These are phyloP conservation scores for Aspergillus spinulosporus DNA, from an alignment of 2,329 filamentous ascomycete species.

Conservation along the genomic window DNA sequence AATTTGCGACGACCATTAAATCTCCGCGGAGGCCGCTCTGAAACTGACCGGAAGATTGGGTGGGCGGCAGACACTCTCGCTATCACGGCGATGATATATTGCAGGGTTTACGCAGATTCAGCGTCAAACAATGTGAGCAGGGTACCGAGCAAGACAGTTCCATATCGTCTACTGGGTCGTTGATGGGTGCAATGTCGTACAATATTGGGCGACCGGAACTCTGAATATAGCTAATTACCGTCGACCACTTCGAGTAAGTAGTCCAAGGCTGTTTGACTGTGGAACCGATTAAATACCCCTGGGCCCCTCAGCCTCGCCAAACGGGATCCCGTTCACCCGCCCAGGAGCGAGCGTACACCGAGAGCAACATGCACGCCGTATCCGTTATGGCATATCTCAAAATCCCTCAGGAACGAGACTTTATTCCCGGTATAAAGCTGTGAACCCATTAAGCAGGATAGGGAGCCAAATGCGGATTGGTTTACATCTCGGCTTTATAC, in stretches of 20 bases:
- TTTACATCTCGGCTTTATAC: neutral
- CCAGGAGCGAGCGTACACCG: constrained; percentile 27
- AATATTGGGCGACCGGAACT: neutral
- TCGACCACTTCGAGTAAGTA: neutral
- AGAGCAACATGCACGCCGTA: constrained; percentile 20
- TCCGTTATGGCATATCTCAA: constrained; percentile 23
- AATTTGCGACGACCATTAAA: constrained; percentile 23
- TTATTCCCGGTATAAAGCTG: constrained; percentile 26
- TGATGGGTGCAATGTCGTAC: neutral
- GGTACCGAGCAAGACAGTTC: neutral
- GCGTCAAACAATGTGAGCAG: neutral
- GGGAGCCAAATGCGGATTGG: constrained; percentile 16
- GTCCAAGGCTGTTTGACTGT: constrained; percentile 11
- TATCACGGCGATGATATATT: neutral
- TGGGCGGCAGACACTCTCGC: neutral
- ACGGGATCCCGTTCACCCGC: constrained; percentile 26
- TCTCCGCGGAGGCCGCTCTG: constrained; percentile 27
- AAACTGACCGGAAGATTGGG: constrained; percentile 24
- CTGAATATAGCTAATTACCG: neutral
- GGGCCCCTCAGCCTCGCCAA: constrained; percentile 25
- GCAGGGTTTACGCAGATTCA: neutral
- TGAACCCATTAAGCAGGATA: constrained; percentile 20
- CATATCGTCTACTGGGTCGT: neutral
- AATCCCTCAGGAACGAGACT: too few species aligned
- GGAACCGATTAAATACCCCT: constrained; percentile 22